phyloP scores from a whole-genome alignment of 2,329 filamentous ascomycete species.

The Ophiostoma triangulosporum region DNA sequence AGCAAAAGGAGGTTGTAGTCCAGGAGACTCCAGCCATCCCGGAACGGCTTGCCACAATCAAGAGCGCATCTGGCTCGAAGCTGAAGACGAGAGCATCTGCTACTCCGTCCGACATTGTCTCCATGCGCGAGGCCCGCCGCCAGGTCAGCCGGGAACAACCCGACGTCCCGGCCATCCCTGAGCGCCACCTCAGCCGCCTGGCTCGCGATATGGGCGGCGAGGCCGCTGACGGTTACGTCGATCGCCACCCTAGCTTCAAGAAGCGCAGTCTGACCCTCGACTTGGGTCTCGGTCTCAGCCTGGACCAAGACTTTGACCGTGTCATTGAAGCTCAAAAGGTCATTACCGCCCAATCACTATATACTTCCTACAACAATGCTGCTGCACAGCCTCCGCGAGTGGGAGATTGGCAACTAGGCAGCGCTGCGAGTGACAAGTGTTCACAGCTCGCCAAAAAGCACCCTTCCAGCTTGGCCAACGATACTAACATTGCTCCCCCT shows the following conservation, averaged over 20 bases:
- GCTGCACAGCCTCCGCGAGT: slow-evolving; percentile 26
- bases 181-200: slow-evolving; percentile 42
- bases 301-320: slow-evolving; percentile 86
- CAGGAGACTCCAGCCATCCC: slow-evolving; percentile 54
- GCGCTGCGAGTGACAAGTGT: slow-evolving; percentile 7
- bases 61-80: slow-evolving; percentile 62
- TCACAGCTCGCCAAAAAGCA: not conserved
- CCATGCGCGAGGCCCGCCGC: slow-evolving; percentile 77
- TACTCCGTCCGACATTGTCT: slow-evolving; percentile 67
- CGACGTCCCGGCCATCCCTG: slow-evolving; percentile 44
- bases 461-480: slow-evolving; percentile 16
- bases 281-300: slow-evolving; percentile 70
- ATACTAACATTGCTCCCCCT: slow-evolving; percentile 48
- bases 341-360: slow-evolving; percentile 32
- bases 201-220: slow-evolving; percentile 32
- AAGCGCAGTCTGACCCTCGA: slow-evolving; percentile 72
- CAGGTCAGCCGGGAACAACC: slow-evolving; percentile 68
- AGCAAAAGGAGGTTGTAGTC: not conserved
- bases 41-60: slow-evolving; percentile 76
- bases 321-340: slow-evolving; percentile 98
- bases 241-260: slow-evolving; percentile 60
- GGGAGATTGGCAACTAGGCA: not conserved
- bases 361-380: slow-evolving; percentile 6
- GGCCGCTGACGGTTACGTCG: slow-evolving; percentile 28
- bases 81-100: slow-evolving; percentile 82